These are phyloP conservation scores for Epicoccum nigrum DNA, from an alignment of 2,329 filamentous ascomycete genomes.

Conservation along the genomic window DNA sequence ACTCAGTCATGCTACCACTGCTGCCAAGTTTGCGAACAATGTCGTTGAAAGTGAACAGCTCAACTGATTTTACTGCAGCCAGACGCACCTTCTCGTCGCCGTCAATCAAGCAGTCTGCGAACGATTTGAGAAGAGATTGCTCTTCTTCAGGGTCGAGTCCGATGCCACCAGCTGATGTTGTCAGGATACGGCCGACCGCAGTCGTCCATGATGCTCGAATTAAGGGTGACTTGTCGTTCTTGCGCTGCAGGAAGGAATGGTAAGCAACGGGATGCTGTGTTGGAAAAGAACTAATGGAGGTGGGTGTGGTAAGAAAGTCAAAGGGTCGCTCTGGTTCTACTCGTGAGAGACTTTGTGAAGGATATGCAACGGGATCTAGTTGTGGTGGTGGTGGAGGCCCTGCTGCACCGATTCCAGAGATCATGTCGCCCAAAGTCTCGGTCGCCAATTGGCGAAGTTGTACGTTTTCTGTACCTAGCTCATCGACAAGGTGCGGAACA, in stretches of 20 bases:
- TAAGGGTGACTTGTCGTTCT: slow-evolving; percentile 81
- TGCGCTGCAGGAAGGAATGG: slow-evolving; percentile 81
- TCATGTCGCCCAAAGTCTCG: slow-evolving; percentile 93
- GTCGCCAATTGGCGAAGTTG: slow-evolving; percentile 86
- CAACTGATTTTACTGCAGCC: slow-evolving; percentile 84
- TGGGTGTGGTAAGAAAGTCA: slow-evolving; percentile 77
- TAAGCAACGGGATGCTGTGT: slow-evolving; percentile 81
- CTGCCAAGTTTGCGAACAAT: slow-evolving; percentile 81
- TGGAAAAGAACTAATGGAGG: slow-evolving; percentile 87
- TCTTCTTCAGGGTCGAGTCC: slow-evolving; percentile 86
- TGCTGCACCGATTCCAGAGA: slow-evolving; percentile 89
- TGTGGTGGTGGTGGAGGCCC: slow-evolving; percentile 75
- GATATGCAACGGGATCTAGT: slow-evolving; percentile 84
- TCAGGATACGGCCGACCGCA: slow-evolving; percentile 80
- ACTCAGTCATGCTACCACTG: slow-evolving; percentile 74
- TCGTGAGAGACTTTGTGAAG: slow-evolving; percentile 66
- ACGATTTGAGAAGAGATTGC: slow-evolving; percentile 70
- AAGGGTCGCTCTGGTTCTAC: slow-evolving; percentile 46
- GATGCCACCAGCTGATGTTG: slow-evolving; percentile 90
- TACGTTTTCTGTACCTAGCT: slow-evolving; percentile 87
- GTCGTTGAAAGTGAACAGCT: slow-evolving; percentile 78
- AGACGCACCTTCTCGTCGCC: slow-evolving; percentile 89
- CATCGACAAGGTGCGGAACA: slow-evolving; percentile 89
- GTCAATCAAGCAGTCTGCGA: slow-evolving; percentile 84
- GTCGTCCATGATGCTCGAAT: slow-evolving; percentile 89